phyloP scores from a whole-genome alignment of 148 eudicot species.

The Camellia lanceoleosa region DNA sequence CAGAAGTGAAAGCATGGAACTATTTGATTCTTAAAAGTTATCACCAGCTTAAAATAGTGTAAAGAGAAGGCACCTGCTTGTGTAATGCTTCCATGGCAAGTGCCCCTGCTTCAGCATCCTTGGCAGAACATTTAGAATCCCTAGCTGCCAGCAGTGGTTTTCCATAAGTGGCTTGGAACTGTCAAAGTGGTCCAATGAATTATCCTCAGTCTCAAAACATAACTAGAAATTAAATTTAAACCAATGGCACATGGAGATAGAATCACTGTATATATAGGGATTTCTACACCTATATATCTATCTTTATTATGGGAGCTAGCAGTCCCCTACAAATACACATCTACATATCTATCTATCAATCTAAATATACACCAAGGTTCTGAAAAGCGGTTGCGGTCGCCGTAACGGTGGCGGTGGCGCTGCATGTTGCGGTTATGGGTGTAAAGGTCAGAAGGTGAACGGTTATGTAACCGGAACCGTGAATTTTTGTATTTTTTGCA shows the following conservation, averaged over 20 bases:
- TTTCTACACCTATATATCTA: background rate
- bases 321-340: background rate
- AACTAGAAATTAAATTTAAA: background rate
- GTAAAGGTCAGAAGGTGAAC: too few relatives aligned
- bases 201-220: background rate
- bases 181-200: slow-evolving; percentile 11
- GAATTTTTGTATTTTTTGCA: too few relatives aligned
- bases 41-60: background rate
- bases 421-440: too few relatives aligned
- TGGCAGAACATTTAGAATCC: slow-evolving; percentile 96
- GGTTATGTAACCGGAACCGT: too few relatives aligned
- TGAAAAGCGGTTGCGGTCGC: too few relatives aligned
- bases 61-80: slow-evolving; percentile 55
- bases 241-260: background rate
- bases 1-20: background rate
- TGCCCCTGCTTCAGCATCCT: slow-evolving; percentile 96
- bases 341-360: background rate
- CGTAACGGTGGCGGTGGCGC: too few relatives aligned
- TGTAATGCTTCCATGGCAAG: slow-evolving; percentile 99
- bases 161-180: slow-evolving; percentile 94
- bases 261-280: background rate
- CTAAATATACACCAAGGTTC: background rate
- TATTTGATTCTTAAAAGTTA: background rate
- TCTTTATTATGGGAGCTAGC: background rate
- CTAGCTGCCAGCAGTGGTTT: slow-evolving; percentile 91